Base-by-base conservation (phyloP, 1,284 basidiomycete species). In the Neotropicomus parvogracilis region DNA sequence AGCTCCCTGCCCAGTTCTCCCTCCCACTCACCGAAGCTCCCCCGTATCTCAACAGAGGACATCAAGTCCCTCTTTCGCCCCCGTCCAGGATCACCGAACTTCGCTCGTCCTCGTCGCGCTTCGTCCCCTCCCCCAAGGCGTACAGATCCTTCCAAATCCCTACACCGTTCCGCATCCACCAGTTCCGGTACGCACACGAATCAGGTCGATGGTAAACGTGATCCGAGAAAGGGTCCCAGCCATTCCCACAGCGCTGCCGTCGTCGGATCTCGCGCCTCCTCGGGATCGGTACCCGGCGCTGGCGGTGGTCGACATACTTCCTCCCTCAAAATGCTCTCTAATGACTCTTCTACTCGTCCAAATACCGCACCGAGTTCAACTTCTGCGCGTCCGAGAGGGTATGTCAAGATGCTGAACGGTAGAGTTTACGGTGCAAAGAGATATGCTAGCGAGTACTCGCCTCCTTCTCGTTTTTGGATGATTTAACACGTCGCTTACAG, bases 331-430 rank as follows among this genome's bases (percentile, higher is more conserved):
- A 38, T 45, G 28, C 29, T 40, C 16, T 11, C 46, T 17, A 38
- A 31, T n/a, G 24, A 40, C 9, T 1, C 6, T 0, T 9, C 20
- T n/a, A 3, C 6, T 39, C 58, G 53, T 33, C 58, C 59, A 28
- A 60, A 40, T 16, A 56, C 59, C 17, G 46, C 54, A 6, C 50
- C 56, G 19, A 42, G 35, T 24, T 46, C 48, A 11, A 14, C 45
- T 12, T 14, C 36, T 3, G 31, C 29, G 35, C 49, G 42, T 5
- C 51, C 58, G 3, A 64, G 49, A 46, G 52, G 73, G 71, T 46
- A 73, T 67, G 32, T 66, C 3, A 74, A 75, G 45, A 81, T 91
- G 80, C 72, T 90, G 52, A 91, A 91, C 56, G 88, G 88, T 2
- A 77, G 88, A 27, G 75, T 90, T 6, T 91, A 91, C 54, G 87